phyloP scores from a whole-genome alignment of 768 basidiomycete species.

The Xerocomus brunneocitrinus region DNA sequence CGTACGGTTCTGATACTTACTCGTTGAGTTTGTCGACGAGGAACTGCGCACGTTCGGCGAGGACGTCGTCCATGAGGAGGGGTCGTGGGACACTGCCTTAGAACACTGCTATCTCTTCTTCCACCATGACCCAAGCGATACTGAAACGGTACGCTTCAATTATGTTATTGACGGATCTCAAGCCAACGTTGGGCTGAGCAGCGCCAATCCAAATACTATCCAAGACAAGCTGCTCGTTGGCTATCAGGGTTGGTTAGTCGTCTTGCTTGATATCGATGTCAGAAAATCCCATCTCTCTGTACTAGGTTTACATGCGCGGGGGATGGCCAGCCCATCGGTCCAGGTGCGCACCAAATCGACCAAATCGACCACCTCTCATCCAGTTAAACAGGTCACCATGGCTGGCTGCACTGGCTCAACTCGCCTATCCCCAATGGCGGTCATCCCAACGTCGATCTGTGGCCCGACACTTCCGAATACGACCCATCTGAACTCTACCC shows the following conservation, averaged over 20 bases:
- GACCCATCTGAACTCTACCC: slow-evolving; percentile 65
- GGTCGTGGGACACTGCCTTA: background rate
- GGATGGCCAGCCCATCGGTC: slow-evolving; percentile 63
- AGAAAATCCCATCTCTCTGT: background rate
- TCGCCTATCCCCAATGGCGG: slow-evolving; percentile 66
- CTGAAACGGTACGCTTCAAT: background rate
- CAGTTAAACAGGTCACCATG: slow-evolving; percentile 55
- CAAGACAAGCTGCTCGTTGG: slow-evolving; percentile 82
- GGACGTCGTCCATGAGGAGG: slow-evolving; percentile 37
- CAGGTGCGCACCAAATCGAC: slow-evolving; percentile 37
- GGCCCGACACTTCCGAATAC: slow-evolving; percentile 76
- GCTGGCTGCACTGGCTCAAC: slow-evolving; percentile 85
- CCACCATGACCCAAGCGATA: background rate
- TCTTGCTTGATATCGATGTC: background rate
- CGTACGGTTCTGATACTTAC: slow-evolving; percentile 27
- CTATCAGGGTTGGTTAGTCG: slow-evolving; percentile 77
- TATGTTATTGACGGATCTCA: background rate
- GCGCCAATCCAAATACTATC: slow-evolving; percentile 71
- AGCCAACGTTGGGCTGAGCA: slow-evolving; percentile 6
- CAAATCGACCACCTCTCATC: background rate
- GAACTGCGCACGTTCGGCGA: slow-evolving; percentile 35
- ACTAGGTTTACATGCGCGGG: slow-evolving; percentile 67
- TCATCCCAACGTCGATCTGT: slow-evolving; percentile 67
- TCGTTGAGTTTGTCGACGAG: slow-evolving; percentile 35
- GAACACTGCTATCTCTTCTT: background rate